These are phyloP conservation scores for Theileria parva DNA, from an alignment of 169 alveolate species.

Conservation along the genomic window DNA sequence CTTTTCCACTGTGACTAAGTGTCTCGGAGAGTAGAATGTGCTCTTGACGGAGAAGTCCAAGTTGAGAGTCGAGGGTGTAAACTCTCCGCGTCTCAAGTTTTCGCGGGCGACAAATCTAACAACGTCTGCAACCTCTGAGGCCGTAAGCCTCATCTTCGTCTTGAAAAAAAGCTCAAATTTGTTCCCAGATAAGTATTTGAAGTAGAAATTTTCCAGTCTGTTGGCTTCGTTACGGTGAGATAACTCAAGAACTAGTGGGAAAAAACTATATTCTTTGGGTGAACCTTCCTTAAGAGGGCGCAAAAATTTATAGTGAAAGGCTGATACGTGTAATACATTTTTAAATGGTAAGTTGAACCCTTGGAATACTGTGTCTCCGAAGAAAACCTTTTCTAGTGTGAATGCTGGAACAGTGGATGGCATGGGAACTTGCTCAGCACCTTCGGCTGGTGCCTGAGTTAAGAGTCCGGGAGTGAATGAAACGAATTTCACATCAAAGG, in stretches of 20 bases:
- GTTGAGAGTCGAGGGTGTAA: not conserved
- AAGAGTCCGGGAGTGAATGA: slow-evolving; percentile 3
- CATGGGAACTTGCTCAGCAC: not conserved
- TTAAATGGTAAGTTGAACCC: not conserved
- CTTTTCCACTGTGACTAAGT: slow-evolving; percentile 2
- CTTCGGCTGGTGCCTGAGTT: not conserved
- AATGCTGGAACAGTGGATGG: not conserved
- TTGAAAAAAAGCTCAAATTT: not conserved
- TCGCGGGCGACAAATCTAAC: not conserved
- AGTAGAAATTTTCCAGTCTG: slow-evolving; percentile 7
- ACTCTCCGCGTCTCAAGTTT: slow-evolving; percentile 2
- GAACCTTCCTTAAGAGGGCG: not conserved
- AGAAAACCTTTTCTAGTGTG: not conserved
- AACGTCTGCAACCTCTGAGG: slow-evolving; percentile 7
- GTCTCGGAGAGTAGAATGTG: not conserved
- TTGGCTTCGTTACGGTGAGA: not conserved
- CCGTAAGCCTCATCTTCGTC: slow-evolving; percentile 9
- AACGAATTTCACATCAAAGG: not conserved
- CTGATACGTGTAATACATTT: not conserved
- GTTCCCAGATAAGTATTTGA: not conserved
- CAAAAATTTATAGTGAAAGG: not conserved
- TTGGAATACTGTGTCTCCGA: not conserved
- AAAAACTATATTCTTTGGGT: not conserved
- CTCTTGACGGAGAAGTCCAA: slow-evolving; percentile 7
- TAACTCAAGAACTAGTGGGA: not conserved